Evolutionary conservation across 306 rosid genomes (phyloP), one percentile per base, ranked within the genome.

Genomic region (Fagus crenata): DNA sequence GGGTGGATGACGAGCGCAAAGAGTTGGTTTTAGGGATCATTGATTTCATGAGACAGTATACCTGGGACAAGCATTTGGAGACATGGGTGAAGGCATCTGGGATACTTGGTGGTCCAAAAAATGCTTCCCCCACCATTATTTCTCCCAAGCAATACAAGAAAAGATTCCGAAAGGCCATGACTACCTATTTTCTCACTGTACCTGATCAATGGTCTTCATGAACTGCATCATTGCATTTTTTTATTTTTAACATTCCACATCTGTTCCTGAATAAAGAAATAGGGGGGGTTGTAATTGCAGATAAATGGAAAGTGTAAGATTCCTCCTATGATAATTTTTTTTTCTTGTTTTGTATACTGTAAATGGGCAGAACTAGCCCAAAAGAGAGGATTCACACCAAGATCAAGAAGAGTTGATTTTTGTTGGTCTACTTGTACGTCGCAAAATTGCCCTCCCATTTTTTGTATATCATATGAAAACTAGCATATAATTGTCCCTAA

Each of bases 21-120:
- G 99, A 96, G 81, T 85, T 96, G 73, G 99, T 96, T 51, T 43
- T 96, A 72, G 99, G 99, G 18, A 96, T 96, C 61, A 96, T 96
- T 67, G 99, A 96, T 85, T 96, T 81, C 86, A 91, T 96, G 98
- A 92, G 99, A 75, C 99, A 96, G 28, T 96, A 96, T 86, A 96
- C 99, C 1, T 96, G 99, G 99, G 99, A 96, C 93, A 96, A 96
- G 86, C 99, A 96, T 82, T 86, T 96, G 75, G 99, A 96, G 80
- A 93, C 99, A 42, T 93, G 97, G 99, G 99, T 93, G 5, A 96
- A 96, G 84, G 89, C 97, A 7, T 81, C 96, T 28, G 99, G 99
- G 40, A 93, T 96, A 55, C 94, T 96, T 33, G 99, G 99, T 7
- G 99, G 99, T 77, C 89, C 85, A 0, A 96, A 72, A 75, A 96